Base-by-base conservation (phyloP, 257 asterid species). In the Euphrasia confusa region DNA sequence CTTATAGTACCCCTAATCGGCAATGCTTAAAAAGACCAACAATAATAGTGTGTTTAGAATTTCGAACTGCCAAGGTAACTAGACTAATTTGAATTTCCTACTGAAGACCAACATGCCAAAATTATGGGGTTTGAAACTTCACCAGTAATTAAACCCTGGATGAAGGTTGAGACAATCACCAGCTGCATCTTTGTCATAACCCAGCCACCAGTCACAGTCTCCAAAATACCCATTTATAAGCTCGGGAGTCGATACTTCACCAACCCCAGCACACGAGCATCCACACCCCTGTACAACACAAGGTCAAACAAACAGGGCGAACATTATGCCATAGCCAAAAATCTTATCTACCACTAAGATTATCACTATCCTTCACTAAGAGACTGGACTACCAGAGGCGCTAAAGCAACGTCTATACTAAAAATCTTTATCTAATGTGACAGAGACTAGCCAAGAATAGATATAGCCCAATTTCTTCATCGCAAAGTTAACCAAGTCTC, bases 261-360 rank as follows among this genome's bases (percentile, higher is more conserved):
- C 83, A 55, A 74, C 71, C 77, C 77, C 75, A 60, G 72, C 70
- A 69, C 67, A 62, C 77, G 66, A 75, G 80, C 85, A 79, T 71
- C 81, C 74, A 77, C 70, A 70, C 77, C 68, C 96, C 87, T 85
- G 88, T 78, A 75, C 92, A 82, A 81, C 90, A 83, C 86, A 81
- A 88, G 84, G 92, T 82, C 87, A 88, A 84, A 85, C 78, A 77
- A 44, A 44, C 84, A 88, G 80, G 81, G 73, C 81, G 83, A 78
- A 65, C 67, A 54, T 54, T 54, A 85, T 75, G 85, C 79, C 85
- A 83, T 73, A 77, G 77, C 78, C 82, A 80, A 74, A 75, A 81
- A 13, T 45, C 69, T 77, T 77, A 80, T 60, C 83, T 78, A 83
- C 80, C 81, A 40, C 86, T 83, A 84, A 15, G 59, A 77, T 74